Evolutionary conservation across 1,139 yeast genomes (phyloP), one percentile per base, ranked within the genome.

Genomic region (Protomyces lactucae-debilis): DNA sequence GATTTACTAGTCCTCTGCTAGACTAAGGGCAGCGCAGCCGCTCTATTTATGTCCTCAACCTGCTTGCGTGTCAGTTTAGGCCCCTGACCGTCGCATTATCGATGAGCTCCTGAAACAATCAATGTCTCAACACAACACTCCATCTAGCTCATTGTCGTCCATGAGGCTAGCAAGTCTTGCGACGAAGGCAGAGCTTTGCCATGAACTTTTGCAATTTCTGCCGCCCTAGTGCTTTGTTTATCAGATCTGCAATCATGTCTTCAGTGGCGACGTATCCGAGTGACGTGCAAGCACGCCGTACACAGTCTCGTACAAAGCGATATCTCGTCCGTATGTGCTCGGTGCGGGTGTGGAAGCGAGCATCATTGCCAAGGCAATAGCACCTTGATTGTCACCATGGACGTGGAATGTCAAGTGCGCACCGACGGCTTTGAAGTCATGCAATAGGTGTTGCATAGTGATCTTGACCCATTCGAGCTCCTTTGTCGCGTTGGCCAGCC

Each of bases 401-500:
- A 35, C 35, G 54, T 48, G 40, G 28, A 59, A 37, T 3, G 16
- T n/a, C 40, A 37, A 37, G 4, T 3, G 14, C 9, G 40, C 40
- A 10, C 3, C n/a, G n/a, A n/a, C n/a, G 10, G 40, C 40, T 14
- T 37, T 9, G 40, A 37, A 37, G 16, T 5, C 14, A 1, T 3
- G 40, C 14, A 12, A 3, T n/a, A 37, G 2, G 14, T 28, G 43
- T 8, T 16, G 37, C 21, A 67, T 16, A 32, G 66, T 25, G 16
- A 65, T 32, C 10, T 8, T 14, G 10, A 66, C 16, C 71, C 72
- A 69, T n/a, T 61, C 37, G 1, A 60, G 61, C 57, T 71, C 71
- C 57, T 57, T 64, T 1, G 52, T 60, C 1, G 70, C 67, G 48
- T 68, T 70, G 51, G 69, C 60, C 3, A 67, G 60, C 6, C 69